Percentiles rank a stretch among this genome's conserved stretches.
These are phyloP conservation scores for Entomortierella chlamydospora DNA, from an alignment of 192 early-diverging fungal species.

Conservation along the genomic window DNA sequence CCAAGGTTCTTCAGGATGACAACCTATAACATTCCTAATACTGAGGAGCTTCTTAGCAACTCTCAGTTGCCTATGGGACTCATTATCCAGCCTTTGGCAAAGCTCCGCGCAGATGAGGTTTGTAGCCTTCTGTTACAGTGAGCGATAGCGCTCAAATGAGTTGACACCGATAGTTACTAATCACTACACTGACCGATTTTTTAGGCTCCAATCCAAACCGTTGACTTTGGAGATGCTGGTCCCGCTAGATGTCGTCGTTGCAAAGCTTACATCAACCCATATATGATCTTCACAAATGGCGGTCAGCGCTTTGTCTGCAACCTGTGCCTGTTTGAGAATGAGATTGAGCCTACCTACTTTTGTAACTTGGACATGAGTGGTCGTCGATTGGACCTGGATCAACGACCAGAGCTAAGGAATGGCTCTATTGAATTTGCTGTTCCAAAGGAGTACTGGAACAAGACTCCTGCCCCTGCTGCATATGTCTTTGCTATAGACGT, in stretches of 20 bases:
- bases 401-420: conserved; percentile 88
- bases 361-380: conserved; percentile 95
- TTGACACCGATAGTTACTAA: not conserved
- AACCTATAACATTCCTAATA: conserved; percentile 86
- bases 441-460: conserved; percentile 81
- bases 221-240: conserved; percentile 87
- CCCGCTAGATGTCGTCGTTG: conserved; percentile 93
- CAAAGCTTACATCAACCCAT: conserved; percentile 95
- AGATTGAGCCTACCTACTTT: conserved; percentile 91
- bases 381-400: conserved; percentile 82
- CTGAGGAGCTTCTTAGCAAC: conserved; percentile 80
- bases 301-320: conserved; percentile 96
- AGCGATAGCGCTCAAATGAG: too few species aligned
- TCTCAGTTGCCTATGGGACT: conserved; percentile 89
- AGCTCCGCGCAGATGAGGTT: conserved; percentile 80
- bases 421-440: conserved; percentile 95
- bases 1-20: conserved; percentile 93
- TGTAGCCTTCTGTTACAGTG: not conserved
- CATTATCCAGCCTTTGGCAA: conserved; percentile 92
- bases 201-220: conserved; percentile 75
- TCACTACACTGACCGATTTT: not conserved
- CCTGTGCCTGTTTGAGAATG: conserved; percentile 90
- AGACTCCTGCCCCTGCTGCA: conserved; percentile 73
- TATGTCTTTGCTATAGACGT: conserved; percentile 98
- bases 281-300: conserved; percentile 87